These are phyloP conservation scores for Cornus suecica DNA, from an alignment of 148 eudicot species.

Conservation along the genomic window DNA sequence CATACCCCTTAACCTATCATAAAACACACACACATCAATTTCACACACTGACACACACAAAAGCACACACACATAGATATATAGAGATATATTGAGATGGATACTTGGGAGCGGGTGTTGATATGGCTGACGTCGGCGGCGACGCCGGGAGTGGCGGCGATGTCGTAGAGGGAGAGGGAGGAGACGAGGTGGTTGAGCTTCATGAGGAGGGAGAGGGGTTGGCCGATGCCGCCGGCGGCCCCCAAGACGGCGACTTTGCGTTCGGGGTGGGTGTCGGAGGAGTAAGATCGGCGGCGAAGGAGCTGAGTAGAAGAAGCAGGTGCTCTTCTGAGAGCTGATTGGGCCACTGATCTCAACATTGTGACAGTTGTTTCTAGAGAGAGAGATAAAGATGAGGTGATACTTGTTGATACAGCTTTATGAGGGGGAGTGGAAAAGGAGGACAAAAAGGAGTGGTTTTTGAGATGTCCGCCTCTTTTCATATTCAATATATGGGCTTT, in stretches of 20 bases:
- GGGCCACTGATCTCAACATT: slow-evolving; percentile 31
- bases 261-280: slow-evolving; percentile 53
- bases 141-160: slow-evolving; percentile 83
- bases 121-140: slow-evolving; percentile 79
- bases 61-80: background rate
- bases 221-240: slow-evolving; percentile 85
- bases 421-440: background rate
- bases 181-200: slow-evolving; percentile 78
- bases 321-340: slow-evolving; percentile 29
- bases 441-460: background rate
- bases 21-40: background rate
- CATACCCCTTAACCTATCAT: slow-evolving; percentile 49
- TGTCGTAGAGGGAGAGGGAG: slow-evolving; percentile 62
- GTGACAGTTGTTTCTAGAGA: slow-evolving; percentile 26
- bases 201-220: slow-evolving; percentile 70
- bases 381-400: background rate
- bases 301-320: background rate
- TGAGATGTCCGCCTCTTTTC: background rate
- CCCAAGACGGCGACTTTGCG: slow-evolving; percentile 67
- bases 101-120: slow-evolving; percentile 73
- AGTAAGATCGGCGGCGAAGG: slow-evolving; percentile 32
- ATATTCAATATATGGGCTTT: too few species aligned
- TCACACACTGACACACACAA: background rate
- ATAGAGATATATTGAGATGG: background rate
- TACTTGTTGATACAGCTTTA: background rate